phyloP scores from a whole-genome alignment of 2,329 filamentous ascomycete genomes.

The Colletotrichum simmondsii region DNA sequence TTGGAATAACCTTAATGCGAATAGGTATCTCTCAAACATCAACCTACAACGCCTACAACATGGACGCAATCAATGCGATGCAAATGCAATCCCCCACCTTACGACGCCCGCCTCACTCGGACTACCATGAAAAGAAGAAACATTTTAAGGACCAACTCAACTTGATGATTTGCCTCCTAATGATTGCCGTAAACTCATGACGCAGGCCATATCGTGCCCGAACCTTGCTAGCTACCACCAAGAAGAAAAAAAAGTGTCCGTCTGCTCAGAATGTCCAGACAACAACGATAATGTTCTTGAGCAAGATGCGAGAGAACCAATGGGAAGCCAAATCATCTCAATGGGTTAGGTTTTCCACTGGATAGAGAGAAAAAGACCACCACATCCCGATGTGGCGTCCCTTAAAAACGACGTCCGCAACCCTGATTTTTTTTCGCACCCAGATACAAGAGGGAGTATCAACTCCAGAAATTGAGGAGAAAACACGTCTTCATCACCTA shows the following conservation, averaged over 20 bases:
- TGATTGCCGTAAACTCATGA: constrained; percentile 33
- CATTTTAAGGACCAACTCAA: constrained; percentile 7
- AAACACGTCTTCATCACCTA: constrained; percentile 13
- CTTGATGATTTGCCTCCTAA: constrained; percentile 33
- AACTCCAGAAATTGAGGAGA: constrained; percentile 9
- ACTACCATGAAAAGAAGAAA: constrained; percentile 18
- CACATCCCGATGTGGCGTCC: constrained; percentile 29
- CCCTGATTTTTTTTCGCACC: constrained; percentile 14
- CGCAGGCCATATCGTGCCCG: constrained; percentile 23
- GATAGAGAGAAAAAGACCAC: constrained; percentile 14
- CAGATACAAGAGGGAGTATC: constrained; percentile 7
- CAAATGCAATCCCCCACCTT: not conserved
- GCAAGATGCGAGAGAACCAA: constrained; percentile 32
- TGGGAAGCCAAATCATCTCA: constrained; percentile 30
- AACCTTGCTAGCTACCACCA: constrained; percentile 33
- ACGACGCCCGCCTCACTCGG: constrained; percentile 16
- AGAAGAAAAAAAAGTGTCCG: constrained; percentile 27
- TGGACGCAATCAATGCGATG: constrained; percentile 20
- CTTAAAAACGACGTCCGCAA: constrained; percentile 14
- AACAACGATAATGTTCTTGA: constrained; percentile 25
- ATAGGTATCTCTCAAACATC: constrained; percentile 31
- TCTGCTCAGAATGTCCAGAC: constrained; percentile 32
- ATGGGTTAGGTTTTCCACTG: constrained; percentile 11
- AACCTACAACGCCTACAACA: constrained; percentile 31
- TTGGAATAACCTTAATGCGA: constrained; percentile 5